Evolutionary conservation across 805 yeast genomes (phyloP), one percentile per base, ranked within the genome.

Genomic region (Nakazawaea ernobii): DNA sequence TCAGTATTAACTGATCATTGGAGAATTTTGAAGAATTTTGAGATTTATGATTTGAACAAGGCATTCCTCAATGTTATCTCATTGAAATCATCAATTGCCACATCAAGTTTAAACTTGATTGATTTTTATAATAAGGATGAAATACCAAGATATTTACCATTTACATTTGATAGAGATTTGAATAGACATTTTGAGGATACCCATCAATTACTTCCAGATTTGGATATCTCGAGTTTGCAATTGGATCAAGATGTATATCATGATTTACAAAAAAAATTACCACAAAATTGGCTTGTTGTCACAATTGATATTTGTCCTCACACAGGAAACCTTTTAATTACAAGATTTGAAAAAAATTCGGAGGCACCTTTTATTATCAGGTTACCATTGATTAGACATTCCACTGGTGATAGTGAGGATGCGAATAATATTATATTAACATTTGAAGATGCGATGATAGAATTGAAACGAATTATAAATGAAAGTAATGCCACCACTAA

Each of bases 401-500:
- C 64, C 27, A 60, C 73, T 9, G 62, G 79, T 46, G 77, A 72
- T 35, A 6, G 35, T 8, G 37, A 15, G 9, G 39, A 36, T 28
- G 60, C 69, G 5, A 75, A 74, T 46, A 73, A 69, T 39, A 63
- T 57, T 6, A 53, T 63, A 1, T 63, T 77, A 40, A 59, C 74
- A 0, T 79, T 78, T 52, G 53, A 59, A 0, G 74, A 72, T 39
- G 80, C 80, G 0, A 59, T 74, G 33, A 51, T 56, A 0, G 79
- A 75, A 43, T 59, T 86, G 37, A 56, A 65, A 3, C 51, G 58
- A 0, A 82, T 91, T 6, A 82, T 90, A 20, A 53, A 61, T 0
- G 70, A 71, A 45, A 89, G 92, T 59, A 80, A 86, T 53, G 55
- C 61, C 3, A 77, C 88, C 0, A 83, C 92, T 0, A 72, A 75